Conservation (phyloP, 192 early-diverging fungal genomes). For the Linnemannia elongata region DNA sequence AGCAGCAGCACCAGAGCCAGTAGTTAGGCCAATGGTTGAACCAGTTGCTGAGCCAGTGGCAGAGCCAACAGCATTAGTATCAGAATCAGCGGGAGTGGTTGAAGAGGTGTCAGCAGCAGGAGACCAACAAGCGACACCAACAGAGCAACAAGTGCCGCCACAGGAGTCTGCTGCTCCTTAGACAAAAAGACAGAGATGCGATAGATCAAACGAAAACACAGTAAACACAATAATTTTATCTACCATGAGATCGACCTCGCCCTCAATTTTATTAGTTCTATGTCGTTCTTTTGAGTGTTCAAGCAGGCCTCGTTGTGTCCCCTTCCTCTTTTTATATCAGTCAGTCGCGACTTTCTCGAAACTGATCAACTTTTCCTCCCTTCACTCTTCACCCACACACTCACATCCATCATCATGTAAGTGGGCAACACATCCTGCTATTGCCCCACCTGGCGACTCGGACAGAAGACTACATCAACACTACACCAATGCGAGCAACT, state of each 20-base stretch:
- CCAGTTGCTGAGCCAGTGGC: neutral
- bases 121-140: conserved; percentile 2
- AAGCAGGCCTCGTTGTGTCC: neutral
- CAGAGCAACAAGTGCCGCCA: neutral
- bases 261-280: neutral
- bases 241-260: neutral
- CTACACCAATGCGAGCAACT: neutral
- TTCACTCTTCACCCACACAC: neutral
- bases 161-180: neutral
- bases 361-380: conserved; percentile 8
- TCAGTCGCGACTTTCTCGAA: conserved; percentile 1
- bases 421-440: neutral
- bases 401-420: conserved; percentile 10
- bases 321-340: neutral
- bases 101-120: neutral
- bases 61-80: neutral
- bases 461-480: neutral
- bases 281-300: neutral
- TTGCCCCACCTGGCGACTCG: neutral
- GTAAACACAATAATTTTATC: conserved; percentile 7
- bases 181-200: neutral
- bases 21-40: too few species aligned
- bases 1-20: neutral
- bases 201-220: neutral
- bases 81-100: neutral